These are phyloP conservation scores for Pythium aristosporum DNA, from an alignment of 352 stramenopile genomes.

Conservation along the genomic window DNA sequence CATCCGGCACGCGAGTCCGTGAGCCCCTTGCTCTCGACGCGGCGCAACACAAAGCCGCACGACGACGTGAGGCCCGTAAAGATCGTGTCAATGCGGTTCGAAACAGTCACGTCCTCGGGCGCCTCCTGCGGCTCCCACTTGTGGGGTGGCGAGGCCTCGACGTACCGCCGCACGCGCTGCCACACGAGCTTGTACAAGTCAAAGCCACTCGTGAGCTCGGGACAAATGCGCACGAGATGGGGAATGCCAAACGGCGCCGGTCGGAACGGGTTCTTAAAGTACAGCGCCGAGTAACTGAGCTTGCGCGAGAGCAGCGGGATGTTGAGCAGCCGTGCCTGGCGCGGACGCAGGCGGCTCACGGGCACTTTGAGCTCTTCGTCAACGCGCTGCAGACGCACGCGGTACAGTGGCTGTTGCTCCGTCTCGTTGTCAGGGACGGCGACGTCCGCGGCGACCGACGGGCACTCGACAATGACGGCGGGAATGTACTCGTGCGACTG, in stretches of 20 bases:
- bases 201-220: constrained; percentile 76
- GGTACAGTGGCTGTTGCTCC: constrained; percentile 32
- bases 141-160: constrained; percentile 38
- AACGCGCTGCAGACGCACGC: constrained; percentile 60
- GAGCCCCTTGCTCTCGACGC: constrained; percentile 81
- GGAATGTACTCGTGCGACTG: constrained; percentile 76
- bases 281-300: constrained; percentile 84
- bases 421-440: constrained; percentile 51
- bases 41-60: constrained; percentile 76
- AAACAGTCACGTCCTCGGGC: constrained; percentile 28
- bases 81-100: constrained; percentile 79
- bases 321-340: constrained; percentile 74
- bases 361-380: constrained; percentile 80
- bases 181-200: constrained; percentile 83
- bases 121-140: constrained; percentile 16
- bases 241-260: constrained; percentile 83
- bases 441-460: constrained; percentile 24
- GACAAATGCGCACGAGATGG: constrained; percentile 83
- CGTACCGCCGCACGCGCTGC: constrained; percentile 82
- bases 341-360: constrained; percentile 57
- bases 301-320: constrained; percentile 82
- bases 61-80: constrained; percentile 73
- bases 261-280: constrained; percentile 89
- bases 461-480: constrained; percentile 57
- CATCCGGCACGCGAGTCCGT: constrained; percentile 78